Evolutionary conservation across 2,329 filamentous ascomycete species (phyloP).

Genomic region (Trichoderma afroharzianum): DNA sequence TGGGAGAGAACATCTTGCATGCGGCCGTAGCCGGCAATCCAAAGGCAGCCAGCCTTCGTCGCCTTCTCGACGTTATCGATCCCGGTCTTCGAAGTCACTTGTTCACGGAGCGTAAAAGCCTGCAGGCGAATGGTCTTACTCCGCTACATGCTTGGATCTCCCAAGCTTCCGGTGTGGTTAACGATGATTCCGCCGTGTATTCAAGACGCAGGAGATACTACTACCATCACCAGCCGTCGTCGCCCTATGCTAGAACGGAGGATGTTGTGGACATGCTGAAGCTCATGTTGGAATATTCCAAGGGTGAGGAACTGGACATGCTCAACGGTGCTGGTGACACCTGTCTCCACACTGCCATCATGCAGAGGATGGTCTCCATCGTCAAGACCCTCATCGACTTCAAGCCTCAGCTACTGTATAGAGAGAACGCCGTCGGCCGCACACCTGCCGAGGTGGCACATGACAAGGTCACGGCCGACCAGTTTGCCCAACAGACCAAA

Average conservation of each 20-base stretch:
- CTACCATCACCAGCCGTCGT: slow-evolving; percentile 10
- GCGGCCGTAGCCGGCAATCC: slow-evolving; percentile 40
- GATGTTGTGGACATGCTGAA: slow-evolving; percentile 42
- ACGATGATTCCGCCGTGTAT: slow-evolving; percentile 12
- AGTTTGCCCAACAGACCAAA: slow-evolving; percentile 28
- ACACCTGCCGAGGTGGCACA: slow-evolving; percentile 68
- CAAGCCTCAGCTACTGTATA: slow-evolving; percentile 57
- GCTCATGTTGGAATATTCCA: slow-evolving; percentile 52
- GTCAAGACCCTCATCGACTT: slow-evolving; percentile 48
- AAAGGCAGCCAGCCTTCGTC: slow-evolving; percentile 35
- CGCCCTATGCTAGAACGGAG: slow-evolving; percentile 26
- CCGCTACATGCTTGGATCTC: slow-evolving; percentile 62
- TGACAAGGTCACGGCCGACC: slow-evolving; percentile 46
- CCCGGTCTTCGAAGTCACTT: slow-evolving; percentile 52
- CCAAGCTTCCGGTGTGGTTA: slow-evolving; percentile 24
- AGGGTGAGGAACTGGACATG: slow-evolving; percentile 53
- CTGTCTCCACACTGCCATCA: slow-evolving; percentile 56
- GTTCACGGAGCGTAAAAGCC: slow-evolving; percentile 55
- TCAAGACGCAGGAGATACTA: slow-evolving; percentile 16
- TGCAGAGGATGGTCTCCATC: slow-evolving; percentile 34
- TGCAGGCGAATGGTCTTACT: slow-evolving; percentile 52
- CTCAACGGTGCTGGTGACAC: slow-evolving; percentile 65
- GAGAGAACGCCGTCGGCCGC: slow-evolving; percentile 72
- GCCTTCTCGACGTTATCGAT: slow-evolving; percentile 57
- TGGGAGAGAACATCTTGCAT: slow-evolving; percentile 68